These are phyloP conservation scores for Cladorrhinum sp. DNA, from an alignment of 2,329 filamentous ascomycete species.

Conservation along the genomic window DNA sequence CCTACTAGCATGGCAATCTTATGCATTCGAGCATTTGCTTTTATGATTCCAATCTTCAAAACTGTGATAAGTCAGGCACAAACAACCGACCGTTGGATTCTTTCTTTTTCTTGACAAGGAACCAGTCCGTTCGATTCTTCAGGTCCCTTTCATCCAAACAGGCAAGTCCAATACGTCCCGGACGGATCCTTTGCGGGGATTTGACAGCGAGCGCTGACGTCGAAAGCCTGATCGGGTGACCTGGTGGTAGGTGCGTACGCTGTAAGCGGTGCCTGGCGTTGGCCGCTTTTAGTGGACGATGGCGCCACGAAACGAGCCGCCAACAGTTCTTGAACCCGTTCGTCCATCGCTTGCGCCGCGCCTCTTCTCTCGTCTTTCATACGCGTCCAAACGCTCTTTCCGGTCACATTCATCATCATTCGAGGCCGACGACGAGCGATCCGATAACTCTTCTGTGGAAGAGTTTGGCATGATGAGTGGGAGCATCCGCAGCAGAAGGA, in stretches of 20 bases:
- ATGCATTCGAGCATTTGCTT: not conserved
- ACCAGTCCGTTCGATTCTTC: not conserved
- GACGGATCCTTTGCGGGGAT: not conserved
- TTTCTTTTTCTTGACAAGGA: not conserved
- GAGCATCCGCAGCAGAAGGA: conserved; percentile 37
- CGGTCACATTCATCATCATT: conserved; percentile 61
- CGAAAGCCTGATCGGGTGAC: conserved; percentile 2
- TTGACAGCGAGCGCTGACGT: not conserved
- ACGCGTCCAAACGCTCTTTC: conserved; percentile 54
- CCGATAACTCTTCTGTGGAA: conserved; percentile 36
- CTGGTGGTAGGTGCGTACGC: conserved; percentile 14
- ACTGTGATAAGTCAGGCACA: too few relatives aligned
- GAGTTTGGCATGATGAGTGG: conserved; percentile 34
- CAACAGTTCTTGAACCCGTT: conserved; percentile 12
- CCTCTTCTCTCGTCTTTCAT: conserved; percentile 49
- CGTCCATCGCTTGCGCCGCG: conserved; percentile 43
- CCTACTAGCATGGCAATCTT: not conserved
- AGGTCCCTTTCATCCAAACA: not conserved
- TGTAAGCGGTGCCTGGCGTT: conserved; percentile 10
- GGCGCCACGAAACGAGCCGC: conserved; percentile 37
- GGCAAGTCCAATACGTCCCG: not conserved
- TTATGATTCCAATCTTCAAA: not conserved
- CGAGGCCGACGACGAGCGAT: conserved; percentile 68
- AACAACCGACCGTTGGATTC: too few relatives aligned
- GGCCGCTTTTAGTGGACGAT: conserved; percentile 24